Evolutionary conservation across 257 asterid genomes (phyloP).

Genomic region (Jasminum sambac): DNA sequence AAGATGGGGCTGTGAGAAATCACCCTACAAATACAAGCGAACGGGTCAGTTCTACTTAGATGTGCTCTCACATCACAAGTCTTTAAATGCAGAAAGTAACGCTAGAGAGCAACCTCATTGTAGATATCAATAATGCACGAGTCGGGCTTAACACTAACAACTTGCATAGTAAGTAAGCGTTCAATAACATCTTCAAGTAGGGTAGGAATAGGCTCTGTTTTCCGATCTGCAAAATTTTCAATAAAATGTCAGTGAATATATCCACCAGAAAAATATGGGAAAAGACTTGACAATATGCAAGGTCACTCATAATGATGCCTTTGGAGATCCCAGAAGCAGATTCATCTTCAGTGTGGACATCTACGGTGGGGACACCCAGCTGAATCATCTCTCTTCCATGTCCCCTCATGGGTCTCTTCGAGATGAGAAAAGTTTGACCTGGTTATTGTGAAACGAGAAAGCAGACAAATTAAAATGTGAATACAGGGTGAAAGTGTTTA

Average conservation of each 20-base stretch:
- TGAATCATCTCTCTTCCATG: conserved; percentile 95
- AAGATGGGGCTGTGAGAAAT: conserved; percentile 76
- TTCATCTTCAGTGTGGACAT: conserved; percentile 63
- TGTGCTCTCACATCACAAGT: conserved; percentile 7
- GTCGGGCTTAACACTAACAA: conserved; percentile 69
- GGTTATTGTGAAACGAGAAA: conserved; percentile 37
- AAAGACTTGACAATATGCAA: conserved; percentile 13
- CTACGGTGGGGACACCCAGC: conserved; percentile 66
- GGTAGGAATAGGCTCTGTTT: conserved; percentile 73
- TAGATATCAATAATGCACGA: conserved; percentile 74
- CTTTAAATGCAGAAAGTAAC: conserved; percentile 19
- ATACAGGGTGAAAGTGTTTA: conserved; percentile 14
- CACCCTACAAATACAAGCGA: conserved; percentile 55
- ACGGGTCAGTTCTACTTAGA: conserved; percentile 31
- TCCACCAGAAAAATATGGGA: conserved; percentile 19
- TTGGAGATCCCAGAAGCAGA: conserved; percentile 50
- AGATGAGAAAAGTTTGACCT: conserved; percentile 69
- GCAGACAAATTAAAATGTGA: conserved; percentile 22
- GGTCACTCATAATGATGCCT: conserved; percentile 46
- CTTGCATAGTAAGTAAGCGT: conserved; percentile 47
- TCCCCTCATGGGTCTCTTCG: conserved; percentile 79
- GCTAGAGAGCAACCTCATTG: conserved; percentile 60
- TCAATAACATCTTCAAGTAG: conserved; percentile 65
- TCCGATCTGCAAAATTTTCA: conserved; percentile 54
- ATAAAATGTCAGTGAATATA: conserved; percentile 21